phyloP scores from a whole-genome alignment of 2,329 filamentous ascomycete species.

The Aspergillus pseudoglaucus region DNA sequence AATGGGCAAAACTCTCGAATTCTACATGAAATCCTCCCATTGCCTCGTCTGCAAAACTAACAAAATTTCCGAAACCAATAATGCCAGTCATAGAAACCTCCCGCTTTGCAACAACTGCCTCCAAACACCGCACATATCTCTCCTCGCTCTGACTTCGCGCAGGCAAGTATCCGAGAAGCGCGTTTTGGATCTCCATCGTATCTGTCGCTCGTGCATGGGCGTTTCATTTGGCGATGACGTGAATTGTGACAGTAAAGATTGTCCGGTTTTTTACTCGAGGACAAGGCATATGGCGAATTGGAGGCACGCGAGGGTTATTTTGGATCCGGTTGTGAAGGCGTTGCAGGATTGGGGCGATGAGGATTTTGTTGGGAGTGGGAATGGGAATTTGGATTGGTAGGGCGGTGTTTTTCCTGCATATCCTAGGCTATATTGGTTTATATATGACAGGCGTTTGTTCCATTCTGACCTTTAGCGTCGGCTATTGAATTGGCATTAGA shows the following conservation, averaged over 20 bases:
- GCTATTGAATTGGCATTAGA: background rate
- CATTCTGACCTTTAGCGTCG: background rate
- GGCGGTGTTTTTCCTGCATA: background rate
- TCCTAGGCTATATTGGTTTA: background rate
- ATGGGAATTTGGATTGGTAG: constrained; percentile 33
- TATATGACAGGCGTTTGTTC: background rate
- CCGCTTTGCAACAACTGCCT: constrained; percentile 37
- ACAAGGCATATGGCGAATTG: constrained; percentile 32
- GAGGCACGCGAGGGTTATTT: constrained; percentile 28
- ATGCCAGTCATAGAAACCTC: constrained; percentile 28
- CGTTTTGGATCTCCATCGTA: constrained; percentile 56
- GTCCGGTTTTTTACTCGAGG: constrained; percentile 73
- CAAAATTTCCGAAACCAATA: constrained; percentile 28
- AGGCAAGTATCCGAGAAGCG: constrained; percentile 59
- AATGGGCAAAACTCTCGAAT: constrained; percentile 71
- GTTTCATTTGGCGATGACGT: constrained; percentile 68
- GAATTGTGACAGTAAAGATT: constrained; percentile 84
- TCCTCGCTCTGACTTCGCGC: constrained; percentile 58
- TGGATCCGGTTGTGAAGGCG: constrained; percentile 31
- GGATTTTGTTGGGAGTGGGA: background rate
- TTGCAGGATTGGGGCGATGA: constrained; percentile 25
- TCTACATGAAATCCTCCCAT: constrained; percentile 75
- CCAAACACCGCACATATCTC: constrained; percentile 45
- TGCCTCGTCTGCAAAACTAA: constrained; percentile 70
- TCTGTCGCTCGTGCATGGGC: constrained; percentile 77